Base-by-base conservation (phyloP, 2,329 filamentous ascomycete species). In the Exophiala xenobiotica region DNA sequence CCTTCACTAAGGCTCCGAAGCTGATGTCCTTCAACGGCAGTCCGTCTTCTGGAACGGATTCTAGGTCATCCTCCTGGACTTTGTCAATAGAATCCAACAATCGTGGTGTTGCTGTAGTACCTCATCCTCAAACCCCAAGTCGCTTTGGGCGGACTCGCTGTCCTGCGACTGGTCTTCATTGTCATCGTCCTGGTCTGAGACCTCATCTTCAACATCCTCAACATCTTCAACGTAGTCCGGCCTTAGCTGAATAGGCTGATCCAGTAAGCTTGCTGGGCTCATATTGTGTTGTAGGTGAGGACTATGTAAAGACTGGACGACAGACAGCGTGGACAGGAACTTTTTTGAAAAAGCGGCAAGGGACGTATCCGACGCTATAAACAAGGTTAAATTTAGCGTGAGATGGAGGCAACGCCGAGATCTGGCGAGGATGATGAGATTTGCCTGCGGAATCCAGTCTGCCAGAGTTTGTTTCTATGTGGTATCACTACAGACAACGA, bases 1-100 rank as follows among this genome's bases (percentile, higher is more conserved):
- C 91, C 75, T 89, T 88, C 58, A 88, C 89, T 33, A 96, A 77
- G n/a, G 88, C 88, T 57, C 90, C 91, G 64, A 97, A 96, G 19
- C 90, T 93, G 59, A 96, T 82, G 54, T 75, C 77, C 63, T 74
- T 77, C 51, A 85, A 69, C 26, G 70, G 66, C 3, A 67, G 59
- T 62, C 65, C 62, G 38, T 70, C 68, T 24, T 67, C 62, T 39
- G 31, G 31, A 74, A 75, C 69, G 1, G 66, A 65, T 29, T 69
- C 66, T 24, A 71, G 66, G 9, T 65, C 65, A 18, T 64, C 58
- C 12, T 61, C 63, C 46, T 54, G 8, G 3, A 11, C 27, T 9
- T 9, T 44, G 45, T 48, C 33, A 49, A 39, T 39, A 43, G 7
- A 22, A 18, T 18, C 16, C 5, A 33, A 24, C 12, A 14, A 23